Evolutionary conservation across 2,329 filamentous ascomycete species (phyloP).

Genomic region (Trichoderma sp.): DNA sequence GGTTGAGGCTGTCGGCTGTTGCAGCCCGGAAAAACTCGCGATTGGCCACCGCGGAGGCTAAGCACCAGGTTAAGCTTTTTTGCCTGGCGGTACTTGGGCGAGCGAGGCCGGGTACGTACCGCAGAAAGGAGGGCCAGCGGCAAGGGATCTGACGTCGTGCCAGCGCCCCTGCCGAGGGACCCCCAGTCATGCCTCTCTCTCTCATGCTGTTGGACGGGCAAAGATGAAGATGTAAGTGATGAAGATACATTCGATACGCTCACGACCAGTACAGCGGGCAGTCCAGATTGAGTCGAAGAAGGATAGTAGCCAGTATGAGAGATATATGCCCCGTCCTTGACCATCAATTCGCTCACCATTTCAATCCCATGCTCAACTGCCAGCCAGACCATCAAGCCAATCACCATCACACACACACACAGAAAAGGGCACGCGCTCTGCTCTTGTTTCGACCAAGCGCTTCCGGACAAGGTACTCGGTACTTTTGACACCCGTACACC

Average conservation of each 20-base stretch:
- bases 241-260: neutral
- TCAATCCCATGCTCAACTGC: neutral
- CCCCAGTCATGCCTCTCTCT: constrained; percentile 4
- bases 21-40: constrained; percentile 16
- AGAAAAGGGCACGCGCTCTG: constrained; percentile 6
- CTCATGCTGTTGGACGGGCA: constrained; percentile 4
- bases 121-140: constrained; percentile 18
- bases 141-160: constrained; percentile 26
- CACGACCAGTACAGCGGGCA: neutral
- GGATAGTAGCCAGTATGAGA: neutral
- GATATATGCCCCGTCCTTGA: neutral
- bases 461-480: constrained; percentile 14
- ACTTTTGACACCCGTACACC: neutral
- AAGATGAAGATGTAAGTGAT: neutral
- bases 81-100: constrained; percentile 4
- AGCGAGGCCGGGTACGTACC: neutral
- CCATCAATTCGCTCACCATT: constrained; percentile 3
- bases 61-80: constrained; percentile 26
- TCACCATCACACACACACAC: neutral
- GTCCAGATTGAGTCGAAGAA: neutral
- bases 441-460: constrained; percentile 14
- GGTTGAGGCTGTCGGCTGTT: constrained; percentile 27
- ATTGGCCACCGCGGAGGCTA: constrained; percentile 8
- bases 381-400: neutral
- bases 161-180: constrained; percentile 17